These are phyloP conservation scores for Alternaria sp. DNA, from an alignment of 2,329 filamentous ascomycete species.

Conservation along the genomic window DNA sequence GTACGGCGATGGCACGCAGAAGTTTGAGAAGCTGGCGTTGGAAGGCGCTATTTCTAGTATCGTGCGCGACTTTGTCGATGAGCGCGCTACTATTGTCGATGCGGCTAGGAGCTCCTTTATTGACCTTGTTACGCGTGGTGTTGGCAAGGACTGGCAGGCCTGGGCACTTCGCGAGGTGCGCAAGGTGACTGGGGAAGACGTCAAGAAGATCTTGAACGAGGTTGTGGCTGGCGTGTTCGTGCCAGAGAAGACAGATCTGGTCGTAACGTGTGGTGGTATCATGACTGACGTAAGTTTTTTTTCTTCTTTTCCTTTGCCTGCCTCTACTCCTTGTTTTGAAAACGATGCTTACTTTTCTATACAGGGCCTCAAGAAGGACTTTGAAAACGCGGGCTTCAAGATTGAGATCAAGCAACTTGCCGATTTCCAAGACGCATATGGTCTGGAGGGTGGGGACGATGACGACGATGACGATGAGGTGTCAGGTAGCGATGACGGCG, in stretches of 20 bases:
- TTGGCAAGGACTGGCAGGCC: slow-evolving; percentile 80
- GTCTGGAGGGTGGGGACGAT: slow-evolving; percentile 70
- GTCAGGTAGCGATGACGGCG: slow-evolving; percentile 58
- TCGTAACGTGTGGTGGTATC: slow-evolving; percentile 85
- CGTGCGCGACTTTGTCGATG: slow-evolving; percentile 84
- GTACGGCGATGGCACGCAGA: slow-evolving; percentile 73
- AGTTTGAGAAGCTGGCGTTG: slow-evolving; percentile 81
- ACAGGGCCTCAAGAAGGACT: slow-evolving; percentile 77
- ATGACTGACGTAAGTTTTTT: slow-evolving; percentile 77
- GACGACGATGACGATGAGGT: slow-evolving; percentile 66
- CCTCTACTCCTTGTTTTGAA: slow-evolving; percentile 5
- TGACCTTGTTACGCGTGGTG: slow-evolving; percentile 76
- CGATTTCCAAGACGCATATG: slow-evolving; percentile 90
- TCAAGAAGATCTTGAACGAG: slow-evolving; percentile 75
- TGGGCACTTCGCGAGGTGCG: slow-evolving; percentile 79
- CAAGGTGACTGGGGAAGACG: slow-evolving; percentile 76
- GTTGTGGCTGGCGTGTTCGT: slow-evolving; percentile 82
- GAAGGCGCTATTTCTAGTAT: slow-evolving; percentile 92
- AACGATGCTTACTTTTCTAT: neutral
- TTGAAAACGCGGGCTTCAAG: slow-evolving; percentile 79
- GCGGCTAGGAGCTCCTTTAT: slow-evolving; percentile 87
- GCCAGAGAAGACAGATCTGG: slow-evolving; percentile 80
- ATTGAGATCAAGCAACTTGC: slow-evolving; percentile 76
- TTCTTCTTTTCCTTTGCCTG: neutral
- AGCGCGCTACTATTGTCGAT: slow-evolving; percentile 82